Evolutionary conservation across 169 alveolate species (phyloP), one percentile per base, ranked within the genome.

Genomic region (Plasmodium falciparum): DNA sequence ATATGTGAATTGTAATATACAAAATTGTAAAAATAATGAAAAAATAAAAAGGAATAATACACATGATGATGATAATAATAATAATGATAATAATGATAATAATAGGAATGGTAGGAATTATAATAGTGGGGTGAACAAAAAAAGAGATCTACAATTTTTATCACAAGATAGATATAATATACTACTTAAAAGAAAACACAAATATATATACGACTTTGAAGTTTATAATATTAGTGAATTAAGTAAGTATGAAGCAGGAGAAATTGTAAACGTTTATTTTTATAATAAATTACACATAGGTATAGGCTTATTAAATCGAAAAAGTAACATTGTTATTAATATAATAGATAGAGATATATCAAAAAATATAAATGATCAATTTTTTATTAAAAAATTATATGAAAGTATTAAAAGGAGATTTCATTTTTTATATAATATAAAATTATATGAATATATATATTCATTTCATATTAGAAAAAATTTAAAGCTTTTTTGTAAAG

Each of bases 401-500:
- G 89, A 76, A 22, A 76, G 89, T 63, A 58, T 76, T 49, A 76
- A 76, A 29, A 76, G 76, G n/a, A 76, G 89, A 65, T 76, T 76
- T 65, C 39, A 65, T 17, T 76, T 39, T 56, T 6, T 76, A 20
- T 76, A 76, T 43, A 76, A 76, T 66, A 69, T 76, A 17, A 66
- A 45, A 26, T 3, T 76, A 43, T 76, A 69, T 43, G 74, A 63
- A 2, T 76, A 54, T 66, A 76, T 76, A 24, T 49, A 65, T 59
- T 65, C 89, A n/a, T 76, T 76, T 45, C 33, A 69, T 33, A 11
- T 65, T 26, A 56, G 54, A 76, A 76, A 76, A 20, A 70, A 70
- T 39, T 13, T 22, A 12, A 65, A 76, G 0, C 3, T 76, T 20
- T 76, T 65, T 65, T 76, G 89, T 24, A 63, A 76, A 63, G 17